phyloP scores from a whole-genome alignment of 495 filamentous ascomycete genomes.

The Penicillium pancosmium region DNA sequence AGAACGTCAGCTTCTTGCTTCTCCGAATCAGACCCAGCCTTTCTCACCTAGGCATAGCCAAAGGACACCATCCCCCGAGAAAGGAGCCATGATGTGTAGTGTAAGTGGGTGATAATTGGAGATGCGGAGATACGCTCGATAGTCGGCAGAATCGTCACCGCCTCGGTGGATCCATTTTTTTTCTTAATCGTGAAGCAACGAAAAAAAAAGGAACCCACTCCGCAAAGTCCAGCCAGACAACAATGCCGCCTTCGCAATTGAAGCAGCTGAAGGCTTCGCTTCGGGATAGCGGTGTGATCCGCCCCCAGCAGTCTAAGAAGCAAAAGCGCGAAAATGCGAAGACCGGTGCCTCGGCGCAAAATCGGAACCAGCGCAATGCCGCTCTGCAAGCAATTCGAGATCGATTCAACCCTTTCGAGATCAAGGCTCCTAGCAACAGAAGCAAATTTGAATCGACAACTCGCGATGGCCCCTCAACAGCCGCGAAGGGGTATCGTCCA shows the following conservation, averaged over 20 bases:
- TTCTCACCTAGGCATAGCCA: conserved; percentile 49
- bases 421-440: conserved; percentile 68
- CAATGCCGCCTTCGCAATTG: conserved; percentile 92
- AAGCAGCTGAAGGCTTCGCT: conserved; percentile 93
- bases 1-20: conserved; percentile 6
- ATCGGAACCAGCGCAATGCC: conserved; percentile 71
- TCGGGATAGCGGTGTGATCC: conserved; percentile 81
- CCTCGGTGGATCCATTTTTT: conserved; percentile 39
- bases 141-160: conserved; percentile 37
- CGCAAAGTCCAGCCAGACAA: conserved; percentile 23
- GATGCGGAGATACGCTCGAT: conserved; percentile 33
- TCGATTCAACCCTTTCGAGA: conserved; percentile 95
- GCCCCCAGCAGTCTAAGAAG: conserved; percentile 90
- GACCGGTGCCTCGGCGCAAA: conserved; percentile 59
- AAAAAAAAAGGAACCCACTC: conserved; percentile 26
- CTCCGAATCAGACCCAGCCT: background rate
- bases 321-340: conserved; percentile 75
- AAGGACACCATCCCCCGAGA: conserved; percentile 44
- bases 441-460: conserved; percentile 78
- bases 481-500: conserved; percentile 62
- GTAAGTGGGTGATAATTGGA: conserved; percentile 15
- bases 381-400: conserved; percentile 85
- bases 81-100: conserved; percentile 44
- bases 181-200: conserved; percentile 20
- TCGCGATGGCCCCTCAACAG: conserved; percentile 52